These are phyloP conservation scores for Lagenidium giganteum DNA, from an alignment of 352 stramenopile species.

Conservation along the genomic window DNA sequence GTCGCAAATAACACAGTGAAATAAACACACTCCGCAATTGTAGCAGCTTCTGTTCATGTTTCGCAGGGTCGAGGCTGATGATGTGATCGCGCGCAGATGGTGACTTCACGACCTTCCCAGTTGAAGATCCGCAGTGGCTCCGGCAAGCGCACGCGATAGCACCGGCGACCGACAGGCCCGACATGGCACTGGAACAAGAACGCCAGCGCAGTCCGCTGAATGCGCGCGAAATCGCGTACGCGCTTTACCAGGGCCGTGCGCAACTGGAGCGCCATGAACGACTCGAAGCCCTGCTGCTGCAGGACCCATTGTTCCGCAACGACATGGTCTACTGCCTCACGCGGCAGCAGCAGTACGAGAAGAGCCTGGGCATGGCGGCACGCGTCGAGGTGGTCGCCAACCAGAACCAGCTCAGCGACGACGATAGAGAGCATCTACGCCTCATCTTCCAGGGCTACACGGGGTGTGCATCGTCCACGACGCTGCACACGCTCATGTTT, in stretches of 20 bases:
- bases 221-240: constrained; percentile 54
- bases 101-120: too few relatives aligned
- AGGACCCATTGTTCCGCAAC: constrained; percentile 50
- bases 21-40: too few relatives aligned
- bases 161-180: too few relatives aligned
- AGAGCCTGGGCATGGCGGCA: constrained; percentile 47
- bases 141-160: too few relatives aligned
- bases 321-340: constrained; percentile 65
- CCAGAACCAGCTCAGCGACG: constrained; percentile 38
- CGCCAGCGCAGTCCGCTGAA: constrained; percentile 37
- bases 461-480: constrained; percentile 47
- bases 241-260: constrained; percentile 47
- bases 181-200: too few relatives aligned
- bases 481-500: constrained; percentile 72
- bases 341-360: constrained; percentile 56
- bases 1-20: too few relatives aligned
- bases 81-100: too few relatives aligned
- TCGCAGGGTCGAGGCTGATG: too few relatives aligned
- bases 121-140: too few relatives aligned
- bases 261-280: constrained; percentile 49
- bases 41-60: too few relatives aligned
- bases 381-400: constrained; percentile 51
- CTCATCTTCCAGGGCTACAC: constrained; percentile 47
- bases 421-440: constrained; percentile 55
- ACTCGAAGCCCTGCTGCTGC: constrained; percentile 49